Evolutionary conservation across 306 rosid genomes (phyloP), one percentile per base, ranked within the genome.

Genomic region (Castanospermum australe): DNA sequence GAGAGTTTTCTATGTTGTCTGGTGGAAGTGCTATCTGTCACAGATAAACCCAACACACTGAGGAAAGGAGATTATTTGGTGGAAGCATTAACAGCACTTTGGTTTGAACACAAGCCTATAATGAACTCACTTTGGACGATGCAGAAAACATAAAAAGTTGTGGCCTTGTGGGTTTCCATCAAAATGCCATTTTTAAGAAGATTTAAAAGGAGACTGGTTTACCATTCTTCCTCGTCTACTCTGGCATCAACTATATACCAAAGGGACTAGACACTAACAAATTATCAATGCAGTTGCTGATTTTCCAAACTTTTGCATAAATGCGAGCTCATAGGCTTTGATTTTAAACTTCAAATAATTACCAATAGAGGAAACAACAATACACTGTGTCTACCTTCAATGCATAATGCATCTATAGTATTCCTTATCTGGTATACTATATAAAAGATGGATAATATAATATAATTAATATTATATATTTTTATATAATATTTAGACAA

Each of bases 1-100:
- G 68, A 51, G 36, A 54, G 86, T 39, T 76, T 92, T 79, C 90
- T 73, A 52, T 71, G 77, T 24, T 80, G 83, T n/a, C n/a, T n/a
- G n/a, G 56, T 67, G 13, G 77, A 75, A 70, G 47, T 68, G 65
- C 85, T 80, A 57, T 85, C 92, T 90, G 92, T 18, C 61, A 54
- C 75, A 69, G 20, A 72, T 42, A 17, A 55, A 70, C 75, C 75
- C 59, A 17, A 62, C 57, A 39, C 32, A 71, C 8, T 48, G 59
- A 33, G 52, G 24, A 20, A 2, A 2, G 44, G 24, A 51, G 44
- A 41, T 55, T 68, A 8, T 47, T 25, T 30, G 44, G 35, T 6
- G 28, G 33, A 21, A 54, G 13, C 56, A 56, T 14, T 28, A 39
- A 24, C 17, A 33, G 13, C 5, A 32, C 15, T 15, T 71, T 1